phyloP scores from a whole-genome alignment of 2,329 filamentous ascomycete species.

The Aureobasidium musti region DNA sequence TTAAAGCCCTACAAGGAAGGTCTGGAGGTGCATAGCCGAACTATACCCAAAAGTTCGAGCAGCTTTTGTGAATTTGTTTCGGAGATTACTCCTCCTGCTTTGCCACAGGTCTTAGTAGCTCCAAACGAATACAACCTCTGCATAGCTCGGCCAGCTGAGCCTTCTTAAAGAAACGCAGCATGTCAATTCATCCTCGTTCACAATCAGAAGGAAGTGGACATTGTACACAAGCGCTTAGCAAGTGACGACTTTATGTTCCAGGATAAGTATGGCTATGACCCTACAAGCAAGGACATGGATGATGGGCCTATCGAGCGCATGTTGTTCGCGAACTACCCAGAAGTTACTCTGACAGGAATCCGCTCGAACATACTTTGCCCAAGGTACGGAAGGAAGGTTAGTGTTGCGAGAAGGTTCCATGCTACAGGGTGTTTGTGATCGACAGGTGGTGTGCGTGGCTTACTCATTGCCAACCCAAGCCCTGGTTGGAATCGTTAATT shows the following conservation, averaged over 20 bases:
- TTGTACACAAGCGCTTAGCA: not conserved
- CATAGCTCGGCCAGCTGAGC: not conserved
- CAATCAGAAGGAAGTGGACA: not conserved
- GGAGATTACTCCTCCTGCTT: slow-evolving; percentile 5
- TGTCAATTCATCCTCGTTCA: not conserved
- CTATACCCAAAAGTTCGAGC: not conserved
- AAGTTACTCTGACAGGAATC: slow-evolving; percentile 11
- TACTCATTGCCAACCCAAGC: not conserved
- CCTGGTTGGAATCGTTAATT: not conserved
- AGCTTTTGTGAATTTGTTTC: not conserved
- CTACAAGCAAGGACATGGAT: slow-evolving; percentile 4
- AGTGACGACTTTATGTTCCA: not conserved
- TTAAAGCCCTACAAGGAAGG: slow-evolving; percentile 1
- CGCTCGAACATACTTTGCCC: not conserved
- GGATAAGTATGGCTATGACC: not conserved
- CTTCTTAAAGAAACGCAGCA: not conserved
- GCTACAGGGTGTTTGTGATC: slow-evolving; percentile 1
- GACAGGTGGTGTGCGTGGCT: not conserved
- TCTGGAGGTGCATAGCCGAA: slow-evolving; percentile 6
- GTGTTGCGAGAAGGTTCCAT: slow-evolving; percentile 4
- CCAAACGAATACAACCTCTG: not conserved
- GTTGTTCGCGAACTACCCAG: not conserved
- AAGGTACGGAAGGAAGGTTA: not conserved
- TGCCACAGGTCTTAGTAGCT: no score
- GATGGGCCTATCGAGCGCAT: not conserved